Evolutionary conservation across 202 grass and related monocot species (phyloP).

Genomic region (Schoenoplectus triqueter): DNA sequence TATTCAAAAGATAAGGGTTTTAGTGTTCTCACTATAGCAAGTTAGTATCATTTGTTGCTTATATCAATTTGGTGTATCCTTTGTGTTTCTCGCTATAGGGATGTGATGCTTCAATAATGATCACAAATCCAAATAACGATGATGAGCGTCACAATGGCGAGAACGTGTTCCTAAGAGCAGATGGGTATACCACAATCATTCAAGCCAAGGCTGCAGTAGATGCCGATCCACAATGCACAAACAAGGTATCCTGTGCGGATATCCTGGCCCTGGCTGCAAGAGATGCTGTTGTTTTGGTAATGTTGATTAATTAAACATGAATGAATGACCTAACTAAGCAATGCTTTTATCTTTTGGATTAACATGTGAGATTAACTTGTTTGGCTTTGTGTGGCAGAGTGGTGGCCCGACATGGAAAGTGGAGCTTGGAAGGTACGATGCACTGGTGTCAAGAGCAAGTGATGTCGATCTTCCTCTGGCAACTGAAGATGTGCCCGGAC

Average conservation of each 20-base stretch:
- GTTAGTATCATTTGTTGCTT: neutral
- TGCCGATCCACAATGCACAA: conserved; percentile 50
- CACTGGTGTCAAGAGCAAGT: conserved; percentile 49
- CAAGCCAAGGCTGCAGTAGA: conserved; percentile 76
- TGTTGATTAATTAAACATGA: neutral
- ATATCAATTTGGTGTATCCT: neutral
- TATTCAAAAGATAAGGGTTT: neutral
- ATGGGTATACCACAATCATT: conserved; percentile 69
- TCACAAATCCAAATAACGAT: conserved; percentile 40
- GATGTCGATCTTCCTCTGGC: conserved; percentile 51
- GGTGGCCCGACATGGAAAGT: conserved; percentile 61
- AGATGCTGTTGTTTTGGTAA: conserved; percentile 77
- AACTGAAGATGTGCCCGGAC: conserved; percentile 49
- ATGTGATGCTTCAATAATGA: conserved; percentile 79
- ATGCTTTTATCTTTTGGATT: neutral
- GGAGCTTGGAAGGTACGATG: conserved; percentile 67
- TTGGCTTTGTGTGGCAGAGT: conserved; percentile 37
- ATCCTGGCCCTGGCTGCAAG: conserved; percentile 74
- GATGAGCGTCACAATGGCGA: conserved; percentile 63
- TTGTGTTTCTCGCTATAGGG: conserved; percentile 45
- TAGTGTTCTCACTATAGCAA: neutral
- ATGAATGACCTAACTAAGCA: neutral
- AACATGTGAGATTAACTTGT: neutral
- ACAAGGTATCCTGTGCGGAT: conserved; percentile 87
- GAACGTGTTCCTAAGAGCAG: conserved; percentile 63